Evolutionary conservation across 768 basidiomycete species (phyloP), one percentile per base, ranked within the genome.

Genomic region (Calocybe indica): DNA sequence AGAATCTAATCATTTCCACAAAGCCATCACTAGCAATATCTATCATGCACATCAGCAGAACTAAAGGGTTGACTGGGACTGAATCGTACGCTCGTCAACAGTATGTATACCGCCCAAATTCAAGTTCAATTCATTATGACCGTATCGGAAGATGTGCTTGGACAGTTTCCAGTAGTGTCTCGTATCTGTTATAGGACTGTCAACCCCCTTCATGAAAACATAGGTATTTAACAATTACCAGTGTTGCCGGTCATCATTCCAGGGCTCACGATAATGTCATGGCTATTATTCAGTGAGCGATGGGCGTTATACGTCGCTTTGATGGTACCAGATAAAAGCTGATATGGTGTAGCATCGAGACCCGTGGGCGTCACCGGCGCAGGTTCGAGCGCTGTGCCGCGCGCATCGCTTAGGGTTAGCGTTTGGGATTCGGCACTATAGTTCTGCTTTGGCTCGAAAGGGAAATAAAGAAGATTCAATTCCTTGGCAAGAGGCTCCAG

Each of bases 121-220:
- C 0, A 60, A 58, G 29, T 55, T 56, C 36, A 65, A 63, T 6
- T 62, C 69, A 13, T 58, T 61, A 48, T 78, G 76, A 48, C 59
- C 69, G 58, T 88, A 90, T 13, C 87, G 79, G 74, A 85, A 88
- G 51, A 90, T 88, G 54, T 79, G 73, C 34, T 63, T 57, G 5
- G 77, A 73, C 33, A 83, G 63, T 32, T 74, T 63, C 80, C 81
- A 82, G 56, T 80, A 81, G 58, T 71, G 73, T 11, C 73, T 68
- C 2, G 79, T 82, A 53, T 82, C 86, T 83, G 44, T 49, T 52
- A 1, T 63, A 63, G 12, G 70, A 31, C 28, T n/a, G 37, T 45
- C 38, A 39, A 36, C 11, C 43, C 22, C 12, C 42, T 9, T 10
- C 7, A 13, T 15, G 15, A 7, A n/a, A 37, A 52, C 12, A 40